Base-by-base conservation (phyloP, 2,329 filamentous ascomycete species). In the Fusarium denticulatum region DNA sequence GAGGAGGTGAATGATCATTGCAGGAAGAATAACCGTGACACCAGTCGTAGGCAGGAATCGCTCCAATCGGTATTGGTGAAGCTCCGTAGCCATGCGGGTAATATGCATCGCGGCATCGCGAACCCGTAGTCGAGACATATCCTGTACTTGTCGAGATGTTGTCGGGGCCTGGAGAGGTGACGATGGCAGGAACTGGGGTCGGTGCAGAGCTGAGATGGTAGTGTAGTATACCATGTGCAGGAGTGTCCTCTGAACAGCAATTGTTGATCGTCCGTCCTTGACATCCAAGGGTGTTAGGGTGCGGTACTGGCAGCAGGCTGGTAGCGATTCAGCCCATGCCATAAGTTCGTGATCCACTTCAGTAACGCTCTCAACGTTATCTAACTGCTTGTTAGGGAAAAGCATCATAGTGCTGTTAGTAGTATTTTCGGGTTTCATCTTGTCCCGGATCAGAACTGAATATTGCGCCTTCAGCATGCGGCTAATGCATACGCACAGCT, bases 151-250 rank as follows among this genome's bases (percentile, higher is more conserved):
- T 16, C 90, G 88, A 40, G 90, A 90, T 22, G 86, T 85, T 72
- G 84, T 86, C 22, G 87, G 86, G 12, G 83, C 82, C 74, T 86
- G 86, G 67, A 80, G 80, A 3, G 92, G 90, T 18, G 90, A 90
- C 0, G 92, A 92, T 2, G 95, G 94, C 45, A 97, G 88, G 67
- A 98, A 96, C 74, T 97, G 95, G 5, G 96, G 96, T 36, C 96
- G 91, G 81, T 98, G 95, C 24, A 98, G 87, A 7, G 96, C 96
- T 59, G 94, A 97, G 24, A 97, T 88, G 1, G 95, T 97, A 5
- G 96, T 97, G 81, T 95, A 93, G 82, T 97, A 97, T 5, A 97
- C 91, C 92, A 98, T 97, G 81, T 97, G 94, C 40, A 98, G 85
- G 26, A 98, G 86, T n/a, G 93, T 94, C 53, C 94, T 90, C 80